Evolutionary conservation across 495 filamentous ascomycete genomes (phyloP).

Genomic region (Opeltia flavorubescens): DNA sequence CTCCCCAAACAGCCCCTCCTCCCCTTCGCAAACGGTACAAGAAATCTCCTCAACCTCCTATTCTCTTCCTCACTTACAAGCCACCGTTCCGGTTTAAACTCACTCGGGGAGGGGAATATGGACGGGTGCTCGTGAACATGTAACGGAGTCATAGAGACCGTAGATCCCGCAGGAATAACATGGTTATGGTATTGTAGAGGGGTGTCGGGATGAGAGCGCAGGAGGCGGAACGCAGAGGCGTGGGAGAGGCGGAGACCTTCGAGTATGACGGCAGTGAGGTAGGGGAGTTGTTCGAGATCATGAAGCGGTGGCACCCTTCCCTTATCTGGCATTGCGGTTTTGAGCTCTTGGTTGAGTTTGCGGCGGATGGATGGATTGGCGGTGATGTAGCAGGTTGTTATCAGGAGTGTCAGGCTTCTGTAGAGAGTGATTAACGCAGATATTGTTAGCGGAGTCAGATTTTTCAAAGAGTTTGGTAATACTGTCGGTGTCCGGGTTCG

Average conservation of each 20-base stretch:
- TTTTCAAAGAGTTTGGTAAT: background rate
- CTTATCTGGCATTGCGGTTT: slow-evolving; percentile 14
- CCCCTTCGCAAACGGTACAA: slow-evolving; percentile 10
- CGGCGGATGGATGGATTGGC: slow-evolving; percentile 14
- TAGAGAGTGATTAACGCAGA: slow-evolving; percentile 10
- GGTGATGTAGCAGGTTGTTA: slow-evolving; percentile 14
- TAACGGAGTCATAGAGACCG: slow-evolving; percentile 1
- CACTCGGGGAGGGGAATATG: slow-evolving; percentile 19
- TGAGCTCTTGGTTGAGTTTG: slow-evolving; percentile 17
- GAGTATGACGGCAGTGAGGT: slow-evolving; percentile 18
- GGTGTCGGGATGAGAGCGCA: slow-evolving; percentile 20
- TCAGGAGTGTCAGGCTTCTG: slow-evolving; percentile 12
- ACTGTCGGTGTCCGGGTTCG: background rate
- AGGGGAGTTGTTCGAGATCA: slow-evolving; percentile 10
- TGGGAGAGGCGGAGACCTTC: slow-evolving; percentile 22
- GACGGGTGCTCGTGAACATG: slow-evolving; percentile 18
- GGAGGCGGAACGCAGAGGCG: slow-evolving; percentile 13
- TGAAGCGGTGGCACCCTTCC: slow-evolving; percentile 5
- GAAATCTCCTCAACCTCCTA: background rate
- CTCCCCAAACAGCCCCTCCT: slow-evolving; percentile 9
- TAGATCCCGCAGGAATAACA: background rate
- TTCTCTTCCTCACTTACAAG: background rate
- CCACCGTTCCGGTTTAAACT: slow-evolving; percentile 32
- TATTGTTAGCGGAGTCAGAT: background rate
- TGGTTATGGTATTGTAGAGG: background rate